Evolutionary conservation across 345 rosid genomes (phyloP).

Genomic region (Raphanus raphanistrum): DNA sequence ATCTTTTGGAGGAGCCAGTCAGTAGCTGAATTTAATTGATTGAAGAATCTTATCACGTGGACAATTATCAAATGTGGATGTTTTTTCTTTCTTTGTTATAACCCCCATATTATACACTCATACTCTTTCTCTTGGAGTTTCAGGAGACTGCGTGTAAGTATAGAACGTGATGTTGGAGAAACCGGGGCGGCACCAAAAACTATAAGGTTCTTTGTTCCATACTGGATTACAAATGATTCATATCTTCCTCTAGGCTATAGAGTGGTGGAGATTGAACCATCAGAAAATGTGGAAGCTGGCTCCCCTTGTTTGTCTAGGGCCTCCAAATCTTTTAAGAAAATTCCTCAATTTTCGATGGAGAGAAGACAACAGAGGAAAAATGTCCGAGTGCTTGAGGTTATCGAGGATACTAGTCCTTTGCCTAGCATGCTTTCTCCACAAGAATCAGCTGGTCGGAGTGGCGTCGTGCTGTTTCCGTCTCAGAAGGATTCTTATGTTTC

Average conservation of each 20-base stretch:
- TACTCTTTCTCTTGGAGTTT: conserved; percentile 24
- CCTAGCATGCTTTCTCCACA: conserved; percentile 99
- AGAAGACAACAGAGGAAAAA: conserved; percentile 62
- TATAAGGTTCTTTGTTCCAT: conserved; percentile 89
- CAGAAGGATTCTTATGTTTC: conserved; percentile 83
- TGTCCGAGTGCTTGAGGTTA: conserved; percentile 69
- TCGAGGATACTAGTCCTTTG: conserved; percentile 82
- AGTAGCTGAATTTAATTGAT: not conserved
- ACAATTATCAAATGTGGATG: not conserved
- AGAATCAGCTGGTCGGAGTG: conserved; percentile 78
- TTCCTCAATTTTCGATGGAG: conserved; percentile 54
- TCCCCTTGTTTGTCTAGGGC: conserved; percentile 62
- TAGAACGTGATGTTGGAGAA: conserved; percentile 93
- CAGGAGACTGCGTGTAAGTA: conserved; percentile 92
- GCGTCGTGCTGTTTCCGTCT: conserved; percentile 61
- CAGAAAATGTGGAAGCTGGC: conserved; percentile 64
- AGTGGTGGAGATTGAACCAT: conserved; percentile 83
- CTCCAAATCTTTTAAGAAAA: conserved; percentile 64
- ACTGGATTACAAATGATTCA: conserved; percentile 90
- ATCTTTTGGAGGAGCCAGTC: not conserved
- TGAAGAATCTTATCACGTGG: conserved; percentile 11
- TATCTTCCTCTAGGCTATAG: conserved; percentile 73
- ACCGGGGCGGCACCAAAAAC: conserved; percentile 80
- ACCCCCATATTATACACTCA: not conserved
- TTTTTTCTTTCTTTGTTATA: conserved; percentile 10